Base-by-base conservation (phyloP, 2,329 filamentous ascomycete species). In the Daldinia eschscholtzii region DNA sequence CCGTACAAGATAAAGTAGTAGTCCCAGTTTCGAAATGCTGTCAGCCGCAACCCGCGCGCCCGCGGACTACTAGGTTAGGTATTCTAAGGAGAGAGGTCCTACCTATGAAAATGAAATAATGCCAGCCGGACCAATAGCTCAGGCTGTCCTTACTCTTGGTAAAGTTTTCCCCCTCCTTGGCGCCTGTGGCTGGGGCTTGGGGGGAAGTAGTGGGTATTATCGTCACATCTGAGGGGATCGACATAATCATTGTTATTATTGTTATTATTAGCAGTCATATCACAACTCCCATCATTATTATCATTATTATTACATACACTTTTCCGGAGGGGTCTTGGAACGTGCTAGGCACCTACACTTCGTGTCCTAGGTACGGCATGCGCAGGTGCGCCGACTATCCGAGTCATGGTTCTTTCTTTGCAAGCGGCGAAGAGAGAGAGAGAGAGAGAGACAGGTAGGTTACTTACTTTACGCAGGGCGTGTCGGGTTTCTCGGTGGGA, bases 31-130 rank as follows among this genome's bases (percentile, higher is more conserved):
- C 42, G 18, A 41, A 26, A 64, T 64, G 61, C 42, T 57, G 53
- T 64, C 52, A 64, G 53, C 61, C 61, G 61, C 61, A 64, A 20
- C 53, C 20, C 20, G 20, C 61, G 33, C 61, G 42, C 42, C 42
- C 28, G 4, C 26, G 57, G 39, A 26, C 56, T 46, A 39, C 57
- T 23, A 59, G 10, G 53, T 37, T 57, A 42, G 52, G 30, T 39
- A 9, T 39, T n/a, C 52, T 55, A 6, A 52, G 26, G 46, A 50
- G 46, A 30, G 7, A 35, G 18, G 46, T 52, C 46, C 26, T 52
- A 52, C 13, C 6, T 39, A 33, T 6, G 30, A 6, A 39, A 10
- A 39, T 39, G 28, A 35, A 35, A 52, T 52, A 26, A 18, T 33
- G 26, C 5, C 46, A 52, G 33, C 15, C 13, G 46, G 46, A 23